A percentile compares a stretch with the other conserved stretches of the same genome.
Conservation (phyloP, 306 rosid species). For the Quercus suber region DNA sequence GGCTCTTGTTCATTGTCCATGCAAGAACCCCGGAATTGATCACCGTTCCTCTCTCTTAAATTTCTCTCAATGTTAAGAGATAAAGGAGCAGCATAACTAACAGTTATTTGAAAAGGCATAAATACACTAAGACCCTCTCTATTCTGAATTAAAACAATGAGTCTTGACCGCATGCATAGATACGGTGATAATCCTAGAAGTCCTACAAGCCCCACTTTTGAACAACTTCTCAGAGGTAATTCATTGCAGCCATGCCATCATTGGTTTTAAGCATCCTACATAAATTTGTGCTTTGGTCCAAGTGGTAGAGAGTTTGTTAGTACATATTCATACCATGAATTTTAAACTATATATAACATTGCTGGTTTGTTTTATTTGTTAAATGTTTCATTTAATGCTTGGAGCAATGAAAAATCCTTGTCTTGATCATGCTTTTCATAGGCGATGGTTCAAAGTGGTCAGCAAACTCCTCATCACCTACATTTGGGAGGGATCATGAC, state of each 20-base stretch:
- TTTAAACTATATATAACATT: no score
- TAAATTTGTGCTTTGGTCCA: no score
- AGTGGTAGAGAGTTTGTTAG: no score
- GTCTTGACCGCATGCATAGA: conserved; percentile 53
- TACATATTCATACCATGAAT: no score
- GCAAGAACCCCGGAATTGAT: conserved; percentile 43
- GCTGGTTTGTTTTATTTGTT: no score
- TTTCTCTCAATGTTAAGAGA: conserved; percentile 17
- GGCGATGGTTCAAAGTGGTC: conserved; percentile 42
- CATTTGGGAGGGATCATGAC: conserved; percentile 41
- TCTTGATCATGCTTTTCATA: background rate
- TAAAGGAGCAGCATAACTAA: conserved; percentile 8
- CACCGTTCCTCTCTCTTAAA: conserved; percentile 24
- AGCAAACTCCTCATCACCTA: conserved; percentile 26
- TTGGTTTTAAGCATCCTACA: background rate
- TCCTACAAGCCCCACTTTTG: conserved; percentile 39
- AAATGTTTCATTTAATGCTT: background rate
- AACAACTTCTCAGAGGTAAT: conserved; percentile 76
- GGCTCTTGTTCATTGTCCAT: conserved; percentile 27
- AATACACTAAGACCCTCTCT: conserved; percentile 4
- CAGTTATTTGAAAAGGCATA: conserved; percentile 12
- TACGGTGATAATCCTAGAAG: conserved; percentile 28
- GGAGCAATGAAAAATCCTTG: background rate
- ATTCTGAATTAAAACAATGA: conserved; percentile 36
- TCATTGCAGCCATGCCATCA: background rate